Percentiles rank a stretch among this genome's conserved stretches.
These are phyloP conservation scores for Diplodia sapinea DNA, from an alignment of 2,329 filamentous ascomycete genomes.

Conservation along the genomic window DNA sequence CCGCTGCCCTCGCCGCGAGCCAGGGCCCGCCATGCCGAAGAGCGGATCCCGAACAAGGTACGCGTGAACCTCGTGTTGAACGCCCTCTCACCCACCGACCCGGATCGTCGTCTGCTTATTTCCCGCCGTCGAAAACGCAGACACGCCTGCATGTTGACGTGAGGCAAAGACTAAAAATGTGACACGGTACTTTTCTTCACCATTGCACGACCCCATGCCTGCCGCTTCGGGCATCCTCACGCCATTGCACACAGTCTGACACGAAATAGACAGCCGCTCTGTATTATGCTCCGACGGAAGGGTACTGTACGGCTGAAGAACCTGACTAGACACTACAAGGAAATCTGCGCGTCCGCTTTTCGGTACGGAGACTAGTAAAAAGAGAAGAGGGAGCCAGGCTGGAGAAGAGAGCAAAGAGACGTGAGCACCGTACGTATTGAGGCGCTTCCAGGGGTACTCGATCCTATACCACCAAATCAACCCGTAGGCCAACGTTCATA, in stretches of 20 bases:
- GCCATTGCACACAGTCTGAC: background rate
- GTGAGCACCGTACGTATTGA: background rate
- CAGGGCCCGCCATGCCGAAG: background rate
- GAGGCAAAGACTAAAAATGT: background rate
- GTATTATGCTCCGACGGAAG: conserved; percentile 20
- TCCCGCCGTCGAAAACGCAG: background rate
- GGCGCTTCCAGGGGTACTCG: conserved; percentile 1
- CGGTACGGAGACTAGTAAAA: background rate
- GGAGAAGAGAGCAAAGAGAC: conserved; percentile 10
- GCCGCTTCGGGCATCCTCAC: background rate
- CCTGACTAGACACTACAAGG: conserved; percentile 27
- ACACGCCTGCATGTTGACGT: background rate
- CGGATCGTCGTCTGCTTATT: conserved; percentile 26
- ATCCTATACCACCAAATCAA: conserved; percentile 13
- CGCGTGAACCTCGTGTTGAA: conserved; percentile 8
- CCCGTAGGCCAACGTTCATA: conserved; percentile 22
- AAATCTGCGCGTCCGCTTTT: conserved; percentile 6
- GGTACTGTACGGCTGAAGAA: conserved; percentile 13
- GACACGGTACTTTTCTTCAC: conserved; percentile 3
- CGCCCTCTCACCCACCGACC: background rate
- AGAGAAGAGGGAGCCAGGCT: conserved; percentile 2
- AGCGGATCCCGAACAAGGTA: background rate
- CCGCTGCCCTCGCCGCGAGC: conserved; percentile 1
- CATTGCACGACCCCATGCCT: background rate
- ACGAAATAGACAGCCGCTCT: conserved; percentile 23